phyloP scores from a whole-genome alignment of 2,329 filamentous ascomycete species.

The Pseudocercospora musae region DNA sequence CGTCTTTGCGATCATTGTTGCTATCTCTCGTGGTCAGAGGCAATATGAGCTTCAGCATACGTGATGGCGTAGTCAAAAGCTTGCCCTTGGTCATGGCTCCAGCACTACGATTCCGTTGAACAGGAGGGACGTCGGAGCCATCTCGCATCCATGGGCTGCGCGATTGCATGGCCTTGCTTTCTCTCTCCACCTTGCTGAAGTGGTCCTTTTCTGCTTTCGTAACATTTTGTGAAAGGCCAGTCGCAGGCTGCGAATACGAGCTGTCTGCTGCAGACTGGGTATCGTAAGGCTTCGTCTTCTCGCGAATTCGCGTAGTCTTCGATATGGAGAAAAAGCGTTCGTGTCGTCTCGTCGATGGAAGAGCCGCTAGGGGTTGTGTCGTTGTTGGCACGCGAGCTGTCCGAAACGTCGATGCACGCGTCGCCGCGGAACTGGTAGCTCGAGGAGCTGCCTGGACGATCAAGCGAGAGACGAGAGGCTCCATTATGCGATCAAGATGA shows the following conservation, averaged over 20 bases:
- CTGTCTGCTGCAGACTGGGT: slow-evolving; percentile 25
- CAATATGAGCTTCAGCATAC: slow-evolving; percentile 75
- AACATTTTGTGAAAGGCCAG: slow-evolving; percentile 44
- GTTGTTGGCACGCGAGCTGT: slow-evolving; percentile 13
- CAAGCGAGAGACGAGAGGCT: slow-evolving; percentile 29
- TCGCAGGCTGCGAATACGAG: slow-evolving; percentile 36
- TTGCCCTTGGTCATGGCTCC: slow-evolving; percentile 68
- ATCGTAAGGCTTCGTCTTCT: slow-evolving; percentile 21
- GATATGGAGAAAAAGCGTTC: slow-evolving; percentile 12
- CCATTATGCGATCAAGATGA: slow-evolving; percentile 18
- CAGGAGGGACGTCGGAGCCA: slow-evolving; percentile 57
- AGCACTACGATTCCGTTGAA: slow-evolving; percentile 50
- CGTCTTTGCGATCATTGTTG: slow-evolving; percentile 60
- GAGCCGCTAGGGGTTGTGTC: slow-evolving; percentile 7
- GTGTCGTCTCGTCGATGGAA: slow-evolving; percentile 1
- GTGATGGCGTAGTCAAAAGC: slow-evolving; percentile 74
- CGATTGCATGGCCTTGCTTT: slow-evolving; percentile 55
- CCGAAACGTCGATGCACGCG: slow-evolving; percentile 7
- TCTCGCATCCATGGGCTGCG: slow-evolving; percentile 65
- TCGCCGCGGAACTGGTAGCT: not conserved
- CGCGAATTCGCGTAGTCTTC: slow-evolving; percentile 5
- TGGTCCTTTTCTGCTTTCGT: slow-evolving; percentile 46
- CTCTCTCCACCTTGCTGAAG: slow-evolving; percentile 42
- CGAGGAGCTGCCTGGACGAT: slow-evolving; percentile 27
- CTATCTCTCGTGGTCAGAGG: slow-evolving; percentile 64